A percentile compares a stretch with the other conserved stretches of the same genome.
These are phyloP conservation scores for Pseudopithomyces chartarum DNA, from an alignment of 2,329 filamentous ascomycete genomes.

Conservation along the genomic window DNA sequence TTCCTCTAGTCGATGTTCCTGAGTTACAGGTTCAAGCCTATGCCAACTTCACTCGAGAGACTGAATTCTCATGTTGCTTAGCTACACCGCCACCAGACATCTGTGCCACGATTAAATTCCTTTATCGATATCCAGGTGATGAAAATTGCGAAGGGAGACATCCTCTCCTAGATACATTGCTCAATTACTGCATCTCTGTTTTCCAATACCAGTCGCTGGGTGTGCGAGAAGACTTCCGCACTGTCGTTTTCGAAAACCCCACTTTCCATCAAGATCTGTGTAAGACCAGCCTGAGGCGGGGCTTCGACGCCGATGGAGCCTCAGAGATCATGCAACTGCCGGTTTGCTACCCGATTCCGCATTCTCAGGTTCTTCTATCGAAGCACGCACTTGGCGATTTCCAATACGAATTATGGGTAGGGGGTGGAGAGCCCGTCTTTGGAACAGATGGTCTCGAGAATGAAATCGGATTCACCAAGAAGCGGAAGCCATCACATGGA, in stretches of 20 bases:
- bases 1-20: conserved; percentile 34
- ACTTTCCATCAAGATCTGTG: conserved; percentile 50
- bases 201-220: conserved; percentile 46
- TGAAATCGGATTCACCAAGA: not conserved
- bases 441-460: not conserved
- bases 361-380: conserved; percentile 12
- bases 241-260: conserved; percentile 41
- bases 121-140: conserved; percentile 34
- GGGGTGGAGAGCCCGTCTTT: conserved; percentile 6
- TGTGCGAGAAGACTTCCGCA: conserved; percentile 42
- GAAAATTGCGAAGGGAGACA: conserved; percentile 27
- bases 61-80: conserved; percentile 46
- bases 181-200: conserved; percentile 50
- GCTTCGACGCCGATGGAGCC: conserved; percentile 46
- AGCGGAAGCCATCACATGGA: not conserved
- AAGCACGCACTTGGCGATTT: conserved; percentile 22
- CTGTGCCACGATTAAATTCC: conserved; percentile 45
- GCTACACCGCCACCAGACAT: conserved; percentile 47
- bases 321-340: conserved; percentile 18
- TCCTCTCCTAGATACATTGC: conserved; percentile 44
- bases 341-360: conserved; percentile 9
- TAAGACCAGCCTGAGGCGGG: conserved; percentile 42
- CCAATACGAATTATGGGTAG: conserved; percentile 16
- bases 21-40: conserved; percentile 47
- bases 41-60: conserved; percentile 45